These are phyloP conservation scores for Taphrina betulina DNA, from an alignment of 1,139 yeast genomes.

Conservation along the genomic window DNA sequence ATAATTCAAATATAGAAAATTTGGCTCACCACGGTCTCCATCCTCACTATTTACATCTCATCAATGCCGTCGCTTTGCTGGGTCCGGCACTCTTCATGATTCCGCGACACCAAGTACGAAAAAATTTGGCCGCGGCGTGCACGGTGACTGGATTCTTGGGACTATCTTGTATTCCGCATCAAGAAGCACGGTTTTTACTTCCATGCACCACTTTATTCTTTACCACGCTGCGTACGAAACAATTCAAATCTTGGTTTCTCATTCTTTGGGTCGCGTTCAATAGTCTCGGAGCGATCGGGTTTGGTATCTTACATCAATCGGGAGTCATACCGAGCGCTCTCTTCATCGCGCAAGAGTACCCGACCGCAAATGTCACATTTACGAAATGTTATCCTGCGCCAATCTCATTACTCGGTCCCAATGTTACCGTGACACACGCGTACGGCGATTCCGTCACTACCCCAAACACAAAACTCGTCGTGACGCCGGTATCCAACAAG, in stretches of 20 bases:
- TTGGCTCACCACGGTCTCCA: constrained; percentile 80
- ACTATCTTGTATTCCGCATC: constrained; percentile 80
- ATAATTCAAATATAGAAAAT: constrained; percentile 62
- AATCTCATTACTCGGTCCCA: constrained; percentile 66
- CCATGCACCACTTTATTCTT: constrained; percentile 75
- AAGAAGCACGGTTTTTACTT: constrained; percentile 78
- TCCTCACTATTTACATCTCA: constrained; percentile 67
- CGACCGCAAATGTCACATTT: constrained; percentile 59
- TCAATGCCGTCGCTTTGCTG: constrained; percentile 73
- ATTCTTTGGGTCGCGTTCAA: constrained; percentile 68
- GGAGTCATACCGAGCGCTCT: constrained; percentile 72
- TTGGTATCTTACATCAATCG: constrained; percentile 87
- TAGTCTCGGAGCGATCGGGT: constrained; percentile 55
- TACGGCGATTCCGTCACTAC: neutral
- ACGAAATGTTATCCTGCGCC: constrained; percentile 97
- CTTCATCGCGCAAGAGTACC: constrained; percentile 41
- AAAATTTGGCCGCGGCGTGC: constrained; percentile 2
- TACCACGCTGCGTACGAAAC: constrained; percentile 50
- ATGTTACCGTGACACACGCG: constrained; percentile 2
- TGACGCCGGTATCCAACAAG: neutral
- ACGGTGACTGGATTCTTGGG: constrained; percentile 55
- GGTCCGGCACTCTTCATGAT: constrained; percentile 62
- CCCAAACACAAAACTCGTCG: neutral
- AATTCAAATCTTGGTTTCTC: constrained; percentile 36
- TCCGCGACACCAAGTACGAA: constrained; percentile 41